These are phyloP conservation scores for Entomortierella beljakovae DNA, from an alignment of 192 early-diverging fungal genomes.

Conservation along the genomic window DNA sequence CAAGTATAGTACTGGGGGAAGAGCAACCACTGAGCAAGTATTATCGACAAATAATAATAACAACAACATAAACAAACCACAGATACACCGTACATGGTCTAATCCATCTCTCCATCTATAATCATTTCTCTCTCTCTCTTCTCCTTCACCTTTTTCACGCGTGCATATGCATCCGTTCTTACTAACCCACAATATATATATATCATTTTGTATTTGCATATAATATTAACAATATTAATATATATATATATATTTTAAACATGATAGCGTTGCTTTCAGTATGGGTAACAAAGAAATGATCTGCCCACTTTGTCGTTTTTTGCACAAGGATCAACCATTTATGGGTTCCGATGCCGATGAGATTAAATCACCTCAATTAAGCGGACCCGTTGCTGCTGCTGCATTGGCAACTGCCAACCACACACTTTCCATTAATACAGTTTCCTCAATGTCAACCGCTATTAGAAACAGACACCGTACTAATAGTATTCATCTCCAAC, in stretches of 20 bases:
- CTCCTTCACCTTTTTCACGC: not conserved
- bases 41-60: not conserved
- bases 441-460: not conserved
- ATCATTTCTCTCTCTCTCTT: too few relatives aligned
- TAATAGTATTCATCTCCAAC: constrained; percentile 47
- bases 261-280: constrained; percentile 35
- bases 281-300: constrained; percentile 52
- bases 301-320: constrained; percentile 46
- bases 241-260: not conserved
- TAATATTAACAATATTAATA: not conserved
- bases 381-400: not conserved
- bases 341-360: constrained; percentile 30
- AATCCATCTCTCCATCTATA: too few relatives aligned
- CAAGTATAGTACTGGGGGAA: not conserved
- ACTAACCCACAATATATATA: too few relatives aligned
- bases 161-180: not conserved
- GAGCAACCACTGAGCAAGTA: not conserved
- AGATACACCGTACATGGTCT: too few relatives aligned
- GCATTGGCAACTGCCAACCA: not conserved
- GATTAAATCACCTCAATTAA: not conserved
- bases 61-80: not conserved
- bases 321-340: constrained; percentile 53
- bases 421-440: not conserved
- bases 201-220: not conserved
- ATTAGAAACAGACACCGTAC: constrained; percentile 23